Evolutionary conservation across 768 basidiomycete species (phyloP), one percentile per base, ranked within the genome.

Genomic region (Daedaleopsis sinensis): DNA sequence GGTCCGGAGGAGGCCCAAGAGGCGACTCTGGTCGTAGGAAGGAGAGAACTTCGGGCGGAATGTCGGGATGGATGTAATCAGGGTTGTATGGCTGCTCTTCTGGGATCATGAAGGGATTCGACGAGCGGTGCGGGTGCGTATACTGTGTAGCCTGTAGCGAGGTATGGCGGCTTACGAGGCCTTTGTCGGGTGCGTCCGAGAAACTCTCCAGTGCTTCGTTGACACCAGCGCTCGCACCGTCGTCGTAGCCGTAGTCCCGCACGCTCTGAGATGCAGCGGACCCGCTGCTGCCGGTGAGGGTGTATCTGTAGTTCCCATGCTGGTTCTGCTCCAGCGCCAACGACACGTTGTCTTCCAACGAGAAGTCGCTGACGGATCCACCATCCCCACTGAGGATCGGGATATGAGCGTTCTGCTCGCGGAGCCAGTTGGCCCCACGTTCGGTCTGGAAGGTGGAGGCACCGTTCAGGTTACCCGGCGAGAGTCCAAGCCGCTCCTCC

Each of bases 391-490:
- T 75, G 77, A 84, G 84, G 82, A 81, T 82, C 52, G 87, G 80
- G 0, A 82, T 80, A 13, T 91, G 83, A 36, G 84, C 81, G 52
- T 85, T 90, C 72, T 96, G 94, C 67, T 95, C 93, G 38, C 84
- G 82, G 47, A 96, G 72, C 94, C 94, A 96, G 27, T 88, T 84
- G 8, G 84, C 85, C 0, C 91, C 90, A 10, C 91, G 84, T 69
- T 89, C 86, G 57, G 80, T 81, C 7, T 81, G 80, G n/a, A 79
- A 77, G 27, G 76, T 63, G 23, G 82, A 72, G 24, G 79, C 72
- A 3, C 80, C 79, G 7, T 69, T 67, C 58, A 72, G 68, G 47
- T 78, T 74, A 21, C 83, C 73, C 18, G 74, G 67, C 46, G 71
- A 61, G 7, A 54, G 46, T 3, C 62, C 63, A 12, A 60, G 47